These are phyloP conservation scores for Nemania sp. DNA, from an alignment of 2,329 filamentous ascomycete genomes.

Conservation along the genomic window DNA sequence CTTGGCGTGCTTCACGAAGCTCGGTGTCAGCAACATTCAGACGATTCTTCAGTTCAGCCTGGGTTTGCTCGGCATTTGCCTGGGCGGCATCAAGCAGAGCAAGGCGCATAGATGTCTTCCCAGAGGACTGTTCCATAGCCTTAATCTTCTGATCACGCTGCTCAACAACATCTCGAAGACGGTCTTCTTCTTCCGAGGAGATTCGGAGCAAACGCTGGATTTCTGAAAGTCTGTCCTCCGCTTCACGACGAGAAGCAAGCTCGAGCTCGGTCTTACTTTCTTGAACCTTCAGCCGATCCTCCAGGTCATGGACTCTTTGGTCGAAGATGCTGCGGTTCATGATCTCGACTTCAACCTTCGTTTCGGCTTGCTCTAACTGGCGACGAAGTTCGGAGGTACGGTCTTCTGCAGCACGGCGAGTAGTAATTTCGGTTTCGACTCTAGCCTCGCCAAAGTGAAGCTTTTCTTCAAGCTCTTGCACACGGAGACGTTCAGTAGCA, in stretches of 20 bases:
- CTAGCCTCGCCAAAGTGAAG: constrained; percentile 52
- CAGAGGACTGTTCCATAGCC: constrained; percentile 57
- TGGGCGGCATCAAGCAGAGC: constrained; percentile 71
- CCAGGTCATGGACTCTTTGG: constrained; percentile 68
- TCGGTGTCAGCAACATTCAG: constrained; percentile 58
- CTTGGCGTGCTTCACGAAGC: constrained; percentile 57
- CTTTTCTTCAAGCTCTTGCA: constrained; percentile 62
- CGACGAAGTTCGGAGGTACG: constrained; percentile 56
- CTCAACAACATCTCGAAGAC: constrained; percentile 67
- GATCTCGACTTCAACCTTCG: constrained; percentile 62
- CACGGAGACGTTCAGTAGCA: constrained; percentile 46
- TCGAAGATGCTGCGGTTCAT: constrained; percentile 62
- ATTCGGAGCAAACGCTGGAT: constrained; percentile 70
- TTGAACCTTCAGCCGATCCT: constrained; percentile 66
- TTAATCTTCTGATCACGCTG: constrained; percentile 71
- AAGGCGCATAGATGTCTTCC: constrained; percentile 62
- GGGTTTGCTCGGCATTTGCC: constrained; percentile 55
- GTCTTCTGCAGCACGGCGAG: constrained; percentile 58
- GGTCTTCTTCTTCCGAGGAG: constrained; percentile 72
- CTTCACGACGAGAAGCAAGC: constrained; percentile 62
- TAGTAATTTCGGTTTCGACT: constrained; percentile 52
- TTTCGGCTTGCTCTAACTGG: constrained; percentile 60
- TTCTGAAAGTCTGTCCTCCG: constrained; percentile 73
- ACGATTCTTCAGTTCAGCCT: constrained; percentile 59
- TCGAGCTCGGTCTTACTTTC: constrained; percentile 68